phyloP scores from a whole-genome alignment of 345 rosid species.

The Xanthoceras sorbifolium region DNA sequence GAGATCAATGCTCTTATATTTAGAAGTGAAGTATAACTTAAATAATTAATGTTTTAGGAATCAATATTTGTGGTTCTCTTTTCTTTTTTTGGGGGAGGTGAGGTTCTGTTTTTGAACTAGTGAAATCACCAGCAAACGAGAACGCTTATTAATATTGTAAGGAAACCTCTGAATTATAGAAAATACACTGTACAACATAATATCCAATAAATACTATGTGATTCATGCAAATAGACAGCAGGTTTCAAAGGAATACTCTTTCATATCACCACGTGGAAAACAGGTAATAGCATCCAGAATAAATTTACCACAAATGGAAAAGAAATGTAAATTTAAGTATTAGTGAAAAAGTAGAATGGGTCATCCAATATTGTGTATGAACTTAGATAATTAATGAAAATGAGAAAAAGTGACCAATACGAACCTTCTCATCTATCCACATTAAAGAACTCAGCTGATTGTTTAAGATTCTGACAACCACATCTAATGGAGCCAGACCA shows the following conservation, averaged over 20 bases:
- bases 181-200: not conserved
- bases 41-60: not conserved
- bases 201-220: not conserved
- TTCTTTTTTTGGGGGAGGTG: not conserved
- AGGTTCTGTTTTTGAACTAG: not conserved
- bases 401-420: not conserved
- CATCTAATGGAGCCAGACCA: slow-evolving; percentile 86
- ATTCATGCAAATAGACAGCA: not conserved
- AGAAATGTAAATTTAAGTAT: not conserved
- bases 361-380: not conserved
- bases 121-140: not conserved
- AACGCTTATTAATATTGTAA: not conserved
- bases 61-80: not conserved
- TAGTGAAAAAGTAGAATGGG: not conserved
- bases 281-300: not conserved
- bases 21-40: not conserved
- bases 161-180: not conserved
- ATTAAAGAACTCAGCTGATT: slow-evolving; percentile 94
- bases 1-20: slow-evolving; percentile 10
- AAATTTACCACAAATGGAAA: not conserved
- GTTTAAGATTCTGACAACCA: slow-evolving; percentile 85
- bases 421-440: slow-evolving; percentile 97
- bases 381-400: not conserved
- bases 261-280: not conserved
- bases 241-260: not conserved